Conservation (phyloP, 139 green algal genomes). For the Marvania coccoides region DNA sequence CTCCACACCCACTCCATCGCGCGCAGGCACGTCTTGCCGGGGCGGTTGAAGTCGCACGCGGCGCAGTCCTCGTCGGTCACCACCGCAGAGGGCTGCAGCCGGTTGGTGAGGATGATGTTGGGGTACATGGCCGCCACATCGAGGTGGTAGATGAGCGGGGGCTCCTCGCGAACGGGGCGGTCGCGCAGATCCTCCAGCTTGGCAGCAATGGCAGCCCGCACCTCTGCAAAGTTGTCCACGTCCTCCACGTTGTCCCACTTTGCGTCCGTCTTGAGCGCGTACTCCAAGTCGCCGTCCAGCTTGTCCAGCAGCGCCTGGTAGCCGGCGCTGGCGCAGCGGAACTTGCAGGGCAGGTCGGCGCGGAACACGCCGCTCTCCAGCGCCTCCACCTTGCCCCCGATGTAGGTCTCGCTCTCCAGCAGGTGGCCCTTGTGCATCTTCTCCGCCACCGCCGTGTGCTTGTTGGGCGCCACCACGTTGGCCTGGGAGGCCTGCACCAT, state of each 20-base stretch:
- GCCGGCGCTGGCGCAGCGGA: conserved; percentile 63
- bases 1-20: conserved; percentile 95
- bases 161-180: conserved; percentile 71
- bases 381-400: conserved; percentile 88
- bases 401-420: conserved; percentile 98
- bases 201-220: conserved; percentile 39
- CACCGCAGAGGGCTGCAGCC: conserved; percentile 68
- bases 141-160: conserved; percentile 94
- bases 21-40: conserved; percentile 89
- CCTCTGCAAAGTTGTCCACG: conserved; percentile 64
- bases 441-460: conserved; percentile 67
- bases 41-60: conserved; percentile 93
- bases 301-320: conserved; percentile 86
- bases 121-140: conserved; percentile 99
- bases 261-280: conserved; percentile 61
- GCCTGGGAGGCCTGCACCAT: conserved; percentile 80
- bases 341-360: conserved; percentile 84
- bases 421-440: conserved; percentile 70
- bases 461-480: conserved; percentile 94
- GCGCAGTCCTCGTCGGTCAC: conserved; percentile 89
- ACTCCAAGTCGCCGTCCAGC: conserved; percentile 85
- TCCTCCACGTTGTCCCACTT: conserved; percentile 37
- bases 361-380: conserved; percentile 83
- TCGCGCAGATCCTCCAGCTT: conserved; percentile 74
- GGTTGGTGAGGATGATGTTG: conserved; percentile 99